Evolutionary conservation across 1,139 yeast genomes (phyloP).

Genomic region (Fermentozyma sake): DNA sequence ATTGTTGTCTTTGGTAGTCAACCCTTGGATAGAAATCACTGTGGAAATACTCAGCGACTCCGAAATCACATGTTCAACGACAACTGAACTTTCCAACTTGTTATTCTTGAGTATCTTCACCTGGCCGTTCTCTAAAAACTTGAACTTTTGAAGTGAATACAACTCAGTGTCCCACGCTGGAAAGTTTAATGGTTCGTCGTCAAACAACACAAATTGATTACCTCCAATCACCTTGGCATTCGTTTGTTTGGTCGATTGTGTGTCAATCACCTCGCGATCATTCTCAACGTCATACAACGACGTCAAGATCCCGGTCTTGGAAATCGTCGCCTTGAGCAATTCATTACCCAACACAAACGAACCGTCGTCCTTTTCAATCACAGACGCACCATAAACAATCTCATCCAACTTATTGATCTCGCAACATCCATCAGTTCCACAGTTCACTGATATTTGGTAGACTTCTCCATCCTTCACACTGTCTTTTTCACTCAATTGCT

Average conservation of each 20-base stretch:
- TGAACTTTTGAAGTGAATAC: slow-evolving; percentile 68
- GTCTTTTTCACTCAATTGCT: slow-evolving; percentile 5
- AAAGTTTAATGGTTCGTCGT: slow-evolving; percentile 85
- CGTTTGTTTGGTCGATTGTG: slow-evolving; percentile 44
- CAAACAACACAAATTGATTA: slow-evolving; percentile 73
- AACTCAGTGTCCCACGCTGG: slow-evolving; percentile 98
- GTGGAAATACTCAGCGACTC: slow-evolving; percentile 58
- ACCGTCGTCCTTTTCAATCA: slow-evolving; percentile 34
- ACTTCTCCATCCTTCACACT: slow-evolving; percentile 4
- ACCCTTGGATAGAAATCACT: slow-evolving; percentile 65
- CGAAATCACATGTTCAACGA: slow-evolving; percentile 58
- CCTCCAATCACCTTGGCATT: slow-evolving; percentile 45
- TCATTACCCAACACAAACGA: slow-evolving; percentile 55
- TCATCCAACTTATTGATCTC: slow-evolving; percentile 14
- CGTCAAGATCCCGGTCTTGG: slow-evolving; percentile 58
- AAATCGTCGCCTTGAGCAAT: slow-evolving; percentile 53
- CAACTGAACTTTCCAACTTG: slow-evolving; percentile 57
- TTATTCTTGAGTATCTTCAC: slow-evolving; percentile 52
- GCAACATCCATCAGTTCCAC: slow-evolving; percentile 9
- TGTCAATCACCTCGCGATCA: slow-evolving; percentile 65
- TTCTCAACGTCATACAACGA: slow-evolving; percentile 60
- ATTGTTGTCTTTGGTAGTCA: slow-evolving; percentile 23
- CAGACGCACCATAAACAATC: slow-evolving; percentile 45
- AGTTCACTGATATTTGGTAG: slow-evolving; percentile 11
- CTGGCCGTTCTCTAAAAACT: slow-evolving; percentile 39